Percentiles rank a stretch among this genome's conserved stretches.
phyloP scores from a whole-genome alignment of 1,284 basidiomycete species.

The Ustilago bromivora region DNA sequence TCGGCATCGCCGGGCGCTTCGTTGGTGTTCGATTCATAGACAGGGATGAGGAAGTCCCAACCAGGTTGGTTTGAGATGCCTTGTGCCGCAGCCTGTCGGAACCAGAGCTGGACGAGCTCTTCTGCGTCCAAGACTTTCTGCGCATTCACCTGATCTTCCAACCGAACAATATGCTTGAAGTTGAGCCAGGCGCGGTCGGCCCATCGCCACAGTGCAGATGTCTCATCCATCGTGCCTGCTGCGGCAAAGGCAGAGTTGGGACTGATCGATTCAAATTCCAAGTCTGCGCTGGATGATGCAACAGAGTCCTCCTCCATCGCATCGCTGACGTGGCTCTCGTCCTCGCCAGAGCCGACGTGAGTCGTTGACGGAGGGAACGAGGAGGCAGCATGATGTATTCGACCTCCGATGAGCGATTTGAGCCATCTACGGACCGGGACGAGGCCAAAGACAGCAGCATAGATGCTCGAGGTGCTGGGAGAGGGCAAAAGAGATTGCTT shows the following conservation, averaged over 20 bases:
- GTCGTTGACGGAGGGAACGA: not conserved
- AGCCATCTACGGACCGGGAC: constrained; percentile 1
- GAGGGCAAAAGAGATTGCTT: not conserved
- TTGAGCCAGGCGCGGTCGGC: constrained; percentile 7
- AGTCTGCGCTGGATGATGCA: not conserved
- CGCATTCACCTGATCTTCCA: not conserved
- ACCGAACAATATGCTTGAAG: constrained; percentile 2
- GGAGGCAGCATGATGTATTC: not conserved
- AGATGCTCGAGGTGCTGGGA: not conserved
- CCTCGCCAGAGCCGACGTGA: not conserved
- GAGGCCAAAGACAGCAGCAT: constrained; percentile 1
- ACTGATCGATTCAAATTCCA: not conserved
- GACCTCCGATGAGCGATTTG: not conserved
- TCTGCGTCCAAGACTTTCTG: not conserved
- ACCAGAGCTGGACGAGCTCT: not conserved
- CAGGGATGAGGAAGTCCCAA: not conserved
- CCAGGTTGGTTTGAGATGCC: not conserved
- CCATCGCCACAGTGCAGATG: constrained; percentile 5
- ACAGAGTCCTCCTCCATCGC: not conserved
- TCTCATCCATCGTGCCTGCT: not conserved
- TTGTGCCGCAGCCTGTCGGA: no score
- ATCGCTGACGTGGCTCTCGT: not conserved
- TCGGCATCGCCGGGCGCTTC: not conserved
- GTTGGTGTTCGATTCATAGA: not conserved
- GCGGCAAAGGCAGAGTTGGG: not conserved